Evolutionary conservation across 2,329 filamentous ascomycete species (phyloP).

Genomic region (Colletotrichum simmondsii): DNA sequence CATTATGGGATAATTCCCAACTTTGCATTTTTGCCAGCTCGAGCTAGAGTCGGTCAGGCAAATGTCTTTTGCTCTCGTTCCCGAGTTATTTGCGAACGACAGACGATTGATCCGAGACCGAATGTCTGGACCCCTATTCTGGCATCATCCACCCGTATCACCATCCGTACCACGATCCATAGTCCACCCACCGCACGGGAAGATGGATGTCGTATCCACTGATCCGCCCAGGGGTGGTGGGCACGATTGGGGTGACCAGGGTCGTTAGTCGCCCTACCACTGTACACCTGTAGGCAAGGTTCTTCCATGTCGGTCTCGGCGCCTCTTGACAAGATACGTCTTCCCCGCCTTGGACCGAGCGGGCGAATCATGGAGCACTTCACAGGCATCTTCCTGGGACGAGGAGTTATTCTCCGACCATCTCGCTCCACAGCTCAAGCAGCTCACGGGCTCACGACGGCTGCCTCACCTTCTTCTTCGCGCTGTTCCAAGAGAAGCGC

Average conservation of each 20-base stretch:
- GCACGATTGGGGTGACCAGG: slow-evolving; percentile 6
- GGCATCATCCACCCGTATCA: neutral
- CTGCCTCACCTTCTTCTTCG: slow-evolving; percentile 19
- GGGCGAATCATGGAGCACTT: neutral
- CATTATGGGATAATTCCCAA: neutral
- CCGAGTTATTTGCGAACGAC: neutral
- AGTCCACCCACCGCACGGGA: neutral
- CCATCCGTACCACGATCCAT: neutral
- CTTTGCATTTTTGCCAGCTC: neutral
- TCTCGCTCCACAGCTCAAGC: neutral
- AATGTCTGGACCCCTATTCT: neutral
- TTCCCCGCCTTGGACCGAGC: slow-evolving; percentile 4
- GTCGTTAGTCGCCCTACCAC: neutral
- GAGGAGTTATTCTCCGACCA: slow-evolving; percentile 16
- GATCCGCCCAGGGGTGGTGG: slow-evolving; percentile 23
- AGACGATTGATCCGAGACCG: neutral
- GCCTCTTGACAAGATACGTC: slow-evolving; percentile 17
- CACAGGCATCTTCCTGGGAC: slow-evolving; percentile 12
- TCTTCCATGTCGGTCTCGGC: slow-evolving; percentile 23
- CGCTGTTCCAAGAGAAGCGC: slow-evolving; percentile 13
- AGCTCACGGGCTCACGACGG: slow-evolving; percentile 16
- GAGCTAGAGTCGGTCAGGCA: neutral
- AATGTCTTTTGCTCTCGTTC: neutral
- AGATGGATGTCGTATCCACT: slow-evolving; percentile 15
- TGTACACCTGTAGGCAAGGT: slow-evolving; percentile 1